Conservation (phyloP, 2,329 filamentous ascomycete genomes). For the Coniochaeta prunicola region DNA sequence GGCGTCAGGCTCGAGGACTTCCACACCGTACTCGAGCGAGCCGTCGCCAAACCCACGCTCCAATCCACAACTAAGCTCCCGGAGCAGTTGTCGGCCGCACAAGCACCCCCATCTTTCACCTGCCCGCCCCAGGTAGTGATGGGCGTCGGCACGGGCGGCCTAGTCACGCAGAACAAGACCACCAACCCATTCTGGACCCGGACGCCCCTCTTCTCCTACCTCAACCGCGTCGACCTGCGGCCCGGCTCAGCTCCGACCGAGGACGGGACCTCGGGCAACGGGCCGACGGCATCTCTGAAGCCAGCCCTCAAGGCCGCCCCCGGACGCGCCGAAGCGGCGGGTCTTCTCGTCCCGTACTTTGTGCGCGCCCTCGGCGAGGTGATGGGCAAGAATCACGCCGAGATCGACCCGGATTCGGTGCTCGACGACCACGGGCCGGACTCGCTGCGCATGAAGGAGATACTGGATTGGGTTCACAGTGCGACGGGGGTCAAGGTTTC, state of each 20-base stretch:
- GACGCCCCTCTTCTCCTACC: constrained; percentile 38
- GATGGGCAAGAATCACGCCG: not conserved
- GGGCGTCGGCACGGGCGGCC: constrained; percentile 46
- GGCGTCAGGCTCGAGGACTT: constrained; percentile 44
- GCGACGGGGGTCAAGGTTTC: constrained; percentile 8
- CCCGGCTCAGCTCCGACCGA: constrained; percentile 1
- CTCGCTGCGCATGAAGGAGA: constrained; percentile 7
- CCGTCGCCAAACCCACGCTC: constrained; percentile 26
- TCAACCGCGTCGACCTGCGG: constrained; percentile 41
- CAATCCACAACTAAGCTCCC: not conserved
- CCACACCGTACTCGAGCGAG: constrained; percentile 36
- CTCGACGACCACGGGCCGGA: constrained; percentile 3
- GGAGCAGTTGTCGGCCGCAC: not conserved
- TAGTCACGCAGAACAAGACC: constrained; percentile 43
- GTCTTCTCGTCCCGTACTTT: not conserved
- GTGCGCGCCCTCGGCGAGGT: not conserved
- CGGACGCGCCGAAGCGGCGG: not conserved
- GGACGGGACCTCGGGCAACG: not conserved
- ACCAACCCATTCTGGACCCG: constrained; percentile 48
- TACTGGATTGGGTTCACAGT: constrained; percentile 10
- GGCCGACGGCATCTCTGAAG: constrained; percentile 1
- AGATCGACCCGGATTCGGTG: not conserved
- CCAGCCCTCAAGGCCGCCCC: constrained; percentile 1
- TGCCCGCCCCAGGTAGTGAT: constrained; percentile 42
- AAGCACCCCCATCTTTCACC: constrained; percentile 17